Percentiles rank a stretch among this genome's conserved stretches.
Conservation (phyloP, 2,329 filamentous ascomycete genomes). For the Scleromitrula shiraiana region DNA sequence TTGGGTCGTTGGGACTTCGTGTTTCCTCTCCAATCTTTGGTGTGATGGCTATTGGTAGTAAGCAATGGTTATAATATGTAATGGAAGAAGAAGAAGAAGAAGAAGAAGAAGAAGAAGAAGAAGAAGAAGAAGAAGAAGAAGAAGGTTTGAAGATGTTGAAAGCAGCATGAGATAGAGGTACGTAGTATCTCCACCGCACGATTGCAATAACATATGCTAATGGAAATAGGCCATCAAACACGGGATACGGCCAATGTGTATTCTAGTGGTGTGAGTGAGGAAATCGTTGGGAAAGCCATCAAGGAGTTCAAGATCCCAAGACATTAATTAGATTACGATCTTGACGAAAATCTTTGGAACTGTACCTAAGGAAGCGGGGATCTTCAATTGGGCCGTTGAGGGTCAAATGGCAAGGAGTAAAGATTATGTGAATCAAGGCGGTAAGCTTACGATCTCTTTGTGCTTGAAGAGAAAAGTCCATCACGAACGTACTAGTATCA, state of each 20-base stretch:
- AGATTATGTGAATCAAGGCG: slow-evolving; percentile 39
- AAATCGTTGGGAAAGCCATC: slow-evolving; percentile 48
- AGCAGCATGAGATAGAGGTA: slow-evolving; percentile 11
- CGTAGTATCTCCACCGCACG: too few species aligned
- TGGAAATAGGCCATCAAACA: slow-evolving; percentile 29
- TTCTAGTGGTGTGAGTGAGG: slow-evolving; percentile 45
- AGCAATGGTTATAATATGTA: slow-evolving; percentile 43
- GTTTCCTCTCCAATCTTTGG: slow-evolving; percentile 56
- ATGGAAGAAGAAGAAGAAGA: slow-evolving; percentile 36
- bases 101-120: too few species aligned
- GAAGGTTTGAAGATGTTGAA: slow-evolving; percentile 31
- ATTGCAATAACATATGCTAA: neutral
- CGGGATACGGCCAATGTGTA: slow-evolving; percentile 47
- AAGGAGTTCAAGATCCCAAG: slow-evolving; percentile 48
- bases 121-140: slow-evolving; percentile 22
- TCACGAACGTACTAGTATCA: too few species aligned
- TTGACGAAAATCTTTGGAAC: slow-evolving; percentile 45
- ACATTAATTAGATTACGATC: slow-evolving; percentile 48
- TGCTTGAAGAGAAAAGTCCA: neutral
- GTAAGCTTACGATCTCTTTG: slow-evolving; percentile 19
- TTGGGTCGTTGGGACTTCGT: slow-evolving; percentile 53
- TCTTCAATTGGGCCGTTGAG: slow-evolving; percentile 23
- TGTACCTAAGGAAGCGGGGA: slow-evolving; percentile 36
- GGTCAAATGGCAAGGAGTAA: slow-evolving; percentile 35
- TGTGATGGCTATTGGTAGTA: slow-evolving; percentile 41